A percentile compares a stretch with the other conserved stretches of the same genome.
These are phyloP conservation scores for Blastobotrys attinorum DNA, from an alignment of 805 yeast genomes.

Conservation along the genomic window DNA sequence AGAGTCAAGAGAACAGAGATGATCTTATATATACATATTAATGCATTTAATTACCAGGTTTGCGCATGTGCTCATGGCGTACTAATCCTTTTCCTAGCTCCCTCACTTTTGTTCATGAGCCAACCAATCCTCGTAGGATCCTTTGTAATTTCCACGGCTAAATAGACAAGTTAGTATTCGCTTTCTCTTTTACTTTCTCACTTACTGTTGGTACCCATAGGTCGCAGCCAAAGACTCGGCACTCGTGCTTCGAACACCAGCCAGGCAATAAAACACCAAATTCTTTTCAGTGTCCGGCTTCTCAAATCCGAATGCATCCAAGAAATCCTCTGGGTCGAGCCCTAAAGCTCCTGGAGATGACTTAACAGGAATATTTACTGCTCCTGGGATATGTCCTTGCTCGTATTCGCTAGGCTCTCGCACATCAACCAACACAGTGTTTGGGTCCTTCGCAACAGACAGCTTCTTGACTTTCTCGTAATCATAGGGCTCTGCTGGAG, in stretches of 20 bases:
- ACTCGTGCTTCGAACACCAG: slow-evolving; percentile 84
- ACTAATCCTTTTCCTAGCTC: no score
- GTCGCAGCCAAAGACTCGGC: slow-evolving; percentile 89
- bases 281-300: slow-evolving; percentile 70
- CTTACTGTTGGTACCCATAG: slow-evolving; percentile 64
- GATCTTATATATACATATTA: not conserved
- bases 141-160: slow-evolving; percentile 71
- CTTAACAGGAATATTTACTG: slow-evolving; percentile 83
- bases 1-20: no score
- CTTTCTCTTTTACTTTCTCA: slow-evolving; percentile 1
- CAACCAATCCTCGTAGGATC: slow-evolving; percentile 84
- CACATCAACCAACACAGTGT: slow-evolving; percentile 68
- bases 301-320: slow-evolving; percentile 67
- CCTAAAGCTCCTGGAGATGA: slow-evolving; percentile 90
- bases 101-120: slow-evolving; percentile 29
- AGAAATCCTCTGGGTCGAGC: slow-evolving; percentile 68
- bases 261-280: slow-evolving; percentile 83
- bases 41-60: no score
- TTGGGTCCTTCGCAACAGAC: slow-evolving; percentile 37
- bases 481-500: slow-evolving; percentile 43
- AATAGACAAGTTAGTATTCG: not conserved
- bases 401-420: slow-evolving; percentile 80
- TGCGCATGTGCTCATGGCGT: no score
- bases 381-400: slow-evolving; percentile 72
- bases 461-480: slow-evolving; percentile 49